Percentiles rank a stretch among this genome's conserved stretches.
Evolutionary conservation across 2,329 filamentous ascomycete species (phyloP).

Genomic region (Venturiaceae sp.): DNA sequence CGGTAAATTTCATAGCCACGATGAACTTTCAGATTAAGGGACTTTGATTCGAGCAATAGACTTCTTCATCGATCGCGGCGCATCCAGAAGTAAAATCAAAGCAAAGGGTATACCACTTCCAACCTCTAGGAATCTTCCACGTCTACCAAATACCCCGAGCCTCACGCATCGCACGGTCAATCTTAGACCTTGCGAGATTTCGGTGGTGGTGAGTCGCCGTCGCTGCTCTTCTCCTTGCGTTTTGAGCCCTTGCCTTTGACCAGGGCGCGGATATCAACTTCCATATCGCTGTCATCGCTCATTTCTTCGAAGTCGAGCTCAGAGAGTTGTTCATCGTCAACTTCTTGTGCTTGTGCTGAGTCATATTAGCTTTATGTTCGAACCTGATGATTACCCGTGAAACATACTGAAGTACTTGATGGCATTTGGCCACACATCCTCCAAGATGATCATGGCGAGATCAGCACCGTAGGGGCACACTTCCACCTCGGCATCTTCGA

Average conservation of each 20-base stretch:
- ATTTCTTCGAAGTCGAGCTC: slow-evolving; percentile 61
- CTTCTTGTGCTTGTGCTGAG: slow-evolving; percentile 51
- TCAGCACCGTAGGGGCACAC: slow-evolving; percentile 84
- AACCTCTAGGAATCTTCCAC: neutral
- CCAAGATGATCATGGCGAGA: slow-evolving; percentile 67
- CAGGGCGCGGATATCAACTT: slow-evolving; percentile 34
- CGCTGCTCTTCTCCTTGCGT: slow-evolving; percentile 26
- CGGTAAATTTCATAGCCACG: no score
- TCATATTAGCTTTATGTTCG: neutral
- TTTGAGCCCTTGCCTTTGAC: slow-evolving; percentile 30
- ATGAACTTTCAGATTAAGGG: no score
- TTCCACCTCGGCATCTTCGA: slow-evolving; percentile 62
- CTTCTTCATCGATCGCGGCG: neutral
- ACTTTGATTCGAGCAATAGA: neutral
- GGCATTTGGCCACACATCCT: slow-evolving; percentile 82
- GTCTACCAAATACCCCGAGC: no score
- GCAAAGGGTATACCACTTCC: neutral
- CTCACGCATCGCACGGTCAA: neutral
- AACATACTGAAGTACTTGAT: slow-evolving; percentile 84
- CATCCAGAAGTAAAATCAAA: neutral
- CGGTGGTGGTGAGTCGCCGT: slow-evolving; percentile 5
- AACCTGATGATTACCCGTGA: neutral
- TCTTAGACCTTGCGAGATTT: neutral
- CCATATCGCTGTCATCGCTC: slow-evolving; percentile 41
- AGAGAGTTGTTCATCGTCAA: slow-evolving; percentile 54